Conservation (phyloP, 148 eudicot genomes). For the Silene uniflora region DNA sequence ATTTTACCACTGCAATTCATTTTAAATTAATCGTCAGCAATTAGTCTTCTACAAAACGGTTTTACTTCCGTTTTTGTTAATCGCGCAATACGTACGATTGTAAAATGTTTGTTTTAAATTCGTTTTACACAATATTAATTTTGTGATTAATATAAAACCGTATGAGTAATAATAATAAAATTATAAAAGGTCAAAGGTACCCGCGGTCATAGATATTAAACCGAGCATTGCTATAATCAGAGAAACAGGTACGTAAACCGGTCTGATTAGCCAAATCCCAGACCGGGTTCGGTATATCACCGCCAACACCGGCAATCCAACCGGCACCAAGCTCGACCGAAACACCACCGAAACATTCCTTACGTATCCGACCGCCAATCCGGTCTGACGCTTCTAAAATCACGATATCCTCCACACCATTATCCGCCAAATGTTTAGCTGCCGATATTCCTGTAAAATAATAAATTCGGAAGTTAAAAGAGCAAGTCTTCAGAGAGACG, state of each 20-base stretch:
- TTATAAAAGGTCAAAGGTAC: conserved; percentile 25
- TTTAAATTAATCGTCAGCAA: too few species aligned
- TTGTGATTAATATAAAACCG: too few species aligned
- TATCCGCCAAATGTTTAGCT: conserved; percentile 62
- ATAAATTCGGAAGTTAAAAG: not conserved
- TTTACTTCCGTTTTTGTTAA: too few species aligned
- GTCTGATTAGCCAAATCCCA: conserved; percentile 63
- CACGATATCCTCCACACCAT: conserved; percentile 71
- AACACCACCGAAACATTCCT: conserved; percentile 58
- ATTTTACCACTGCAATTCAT: conserved; percentile 55
- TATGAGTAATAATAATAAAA: too few species aligned
- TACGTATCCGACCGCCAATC: conserved; percentile 68
- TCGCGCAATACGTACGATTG: too few species aligned
- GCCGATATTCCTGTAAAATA: conserved; percentile 57
- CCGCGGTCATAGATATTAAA: conserved; percentile 72
- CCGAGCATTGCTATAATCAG: conserved; percentile 88
- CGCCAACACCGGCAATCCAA: conserved; percentile 94
- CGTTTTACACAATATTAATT: too few species aligned
- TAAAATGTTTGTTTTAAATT: too few species aligned
- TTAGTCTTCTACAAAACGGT: too few species aligned
- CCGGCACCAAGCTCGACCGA: conserved; percentile 92
- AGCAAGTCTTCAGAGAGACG: too few species aligned
- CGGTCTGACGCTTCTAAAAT: conserved; percentile 74
- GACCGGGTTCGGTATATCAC: conserved; percentile 61
- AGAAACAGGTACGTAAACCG: conserved; percentile 63